Conservation (phyloP, 2,329 filamentous ascomycete species). For the Sporothrix curviconia region DNA sequence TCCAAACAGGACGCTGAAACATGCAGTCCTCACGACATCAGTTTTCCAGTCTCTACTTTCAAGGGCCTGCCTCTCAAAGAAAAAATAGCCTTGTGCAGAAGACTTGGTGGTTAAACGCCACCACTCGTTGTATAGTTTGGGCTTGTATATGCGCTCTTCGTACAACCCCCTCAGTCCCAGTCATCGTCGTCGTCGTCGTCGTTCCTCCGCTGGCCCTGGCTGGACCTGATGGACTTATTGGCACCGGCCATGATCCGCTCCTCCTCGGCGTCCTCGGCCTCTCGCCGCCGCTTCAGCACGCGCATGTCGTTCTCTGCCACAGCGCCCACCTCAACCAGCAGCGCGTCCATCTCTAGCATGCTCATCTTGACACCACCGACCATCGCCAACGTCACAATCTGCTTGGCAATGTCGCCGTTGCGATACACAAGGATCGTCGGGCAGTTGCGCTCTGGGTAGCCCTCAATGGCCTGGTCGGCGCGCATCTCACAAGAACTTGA, state of each 20-base stretch:
- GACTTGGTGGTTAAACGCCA: too few species aligned
- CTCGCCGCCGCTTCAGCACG: conserved; percentile 55
- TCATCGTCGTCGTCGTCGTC: conserved; percentile 28
- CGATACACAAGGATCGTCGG: conserved; percentile 90
- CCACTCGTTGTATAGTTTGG: too few species aligned
- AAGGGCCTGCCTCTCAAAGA: too few species aligned
- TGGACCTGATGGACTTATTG: conserved; percentile 25
- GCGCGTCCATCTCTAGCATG: conserved; percentile 68
- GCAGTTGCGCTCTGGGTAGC: conserved; percentile 90
- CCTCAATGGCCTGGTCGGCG: conserved; percentile 88
- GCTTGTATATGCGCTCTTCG: too few species aligned
- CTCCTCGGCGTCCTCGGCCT: conserved; percentile 55
- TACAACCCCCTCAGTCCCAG: conserved; percentile 23
- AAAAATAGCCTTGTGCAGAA: too few species aligned
- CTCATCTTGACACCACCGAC: conserved; percentile 66
- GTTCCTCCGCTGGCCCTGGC: conserved; percentile 16
- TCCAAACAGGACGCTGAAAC: too few species aligned
- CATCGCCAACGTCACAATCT: conserved; percentile 82
- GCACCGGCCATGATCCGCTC: conserved; percentile 46
- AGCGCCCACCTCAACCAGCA: conserved; percentile 77
- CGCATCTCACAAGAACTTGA: conserved; percentile 98
- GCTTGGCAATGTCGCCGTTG: conserved; percentile 85
- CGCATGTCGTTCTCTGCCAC: conserved; percentile 73
- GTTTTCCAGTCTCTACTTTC: too few species aligned
- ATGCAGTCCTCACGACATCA: too few species aligned